These are phyloP conservation scores for Avena insularis DNA, from an alignment of 176 grass and related monocot genomes.

Conservation along the genomic window DNA sequence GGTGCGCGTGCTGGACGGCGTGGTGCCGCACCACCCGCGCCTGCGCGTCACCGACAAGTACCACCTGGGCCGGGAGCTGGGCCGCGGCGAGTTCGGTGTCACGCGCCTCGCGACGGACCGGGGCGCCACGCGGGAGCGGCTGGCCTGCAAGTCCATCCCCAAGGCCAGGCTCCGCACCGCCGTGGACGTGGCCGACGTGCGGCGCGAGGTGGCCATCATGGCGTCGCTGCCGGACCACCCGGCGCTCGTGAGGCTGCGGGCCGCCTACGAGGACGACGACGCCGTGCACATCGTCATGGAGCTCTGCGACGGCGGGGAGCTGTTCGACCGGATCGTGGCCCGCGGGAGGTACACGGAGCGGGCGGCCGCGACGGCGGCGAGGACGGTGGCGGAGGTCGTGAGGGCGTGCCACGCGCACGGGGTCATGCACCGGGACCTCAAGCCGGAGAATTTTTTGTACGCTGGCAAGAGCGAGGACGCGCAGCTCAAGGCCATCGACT, in stretches of 20 bases:
- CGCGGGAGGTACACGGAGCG: slow-evolving; percentile 85
- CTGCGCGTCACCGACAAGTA: slow-evolving; percentile 73
- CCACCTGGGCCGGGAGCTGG: slow-evolving; percentile 57
- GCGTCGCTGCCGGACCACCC: slow-evolving; percentile 69
- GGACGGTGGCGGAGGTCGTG: slow-evolving; percentile 73
- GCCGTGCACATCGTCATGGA: slow-evolving; percentile 92
- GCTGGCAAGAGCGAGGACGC: slow-evolving; percentile 65
- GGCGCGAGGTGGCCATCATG: slow-evolving; percentile 81
- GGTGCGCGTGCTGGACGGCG: slow-evolving; percentile 60
- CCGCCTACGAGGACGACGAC: slow-evolving; percentile 64
- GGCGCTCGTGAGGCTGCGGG: slow-evolving; percentile 60
- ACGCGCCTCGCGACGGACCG: slow-evolving; percentile 68
- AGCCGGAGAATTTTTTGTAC: slow-evolving; percentile 93
- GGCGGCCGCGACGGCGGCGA: slow-evolving; percentile 37
- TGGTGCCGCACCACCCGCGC: slow-evolving; percentile 67
- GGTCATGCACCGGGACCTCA: slow-evolving; percentile 92
- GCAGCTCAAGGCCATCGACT: slow-evolving; percentile 82
- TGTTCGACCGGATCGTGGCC: slow-evolving; percentile 79
- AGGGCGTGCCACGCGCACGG: slow-evolving; percentile 70
- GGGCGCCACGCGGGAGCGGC: slow-evolving; percentile 52
- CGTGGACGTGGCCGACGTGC: slow-evolving; percentile 75
- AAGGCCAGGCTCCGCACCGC: slow-evolving; percentile 65
- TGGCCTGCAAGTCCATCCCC: slow-evolving; percentile 84
- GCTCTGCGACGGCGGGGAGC: slow-evolving; percentile 81
- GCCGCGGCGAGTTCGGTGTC: slow-evolving; percentile 74